A percentile compares a stretch with the other conserved stretches of the same genome.
phyloP scores from a whole-genome alignment of 2,329 filamentous ascomycete species.

The Boeremia exigua region DNA sequence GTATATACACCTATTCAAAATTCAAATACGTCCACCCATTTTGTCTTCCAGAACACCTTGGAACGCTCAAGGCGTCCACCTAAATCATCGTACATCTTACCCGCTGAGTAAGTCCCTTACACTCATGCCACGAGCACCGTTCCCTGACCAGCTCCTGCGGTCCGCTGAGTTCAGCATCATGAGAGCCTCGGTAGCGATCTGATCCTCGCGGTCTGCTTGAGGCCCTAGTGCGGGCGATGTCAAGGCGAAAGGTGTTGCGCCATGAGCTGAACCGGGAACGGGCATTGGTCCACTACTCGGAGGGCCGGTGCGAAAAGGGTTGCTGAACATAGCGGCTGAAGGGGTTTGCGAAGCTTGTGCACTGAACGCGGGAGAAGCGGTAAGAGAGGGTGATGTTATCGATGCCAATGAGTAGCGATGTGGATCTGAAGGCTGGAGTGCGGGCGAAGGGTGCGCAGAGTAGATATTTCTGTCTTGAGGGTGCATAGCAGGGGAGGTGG shows the following conservation, averaged over 20 bases:
- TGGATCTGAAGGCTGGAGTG: conserved; percentile 51
- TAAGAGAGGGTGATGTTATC: conserved; percentile 46
- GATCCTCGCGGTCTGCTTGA: conserved; percentile 54
- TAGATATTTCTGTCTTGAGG: conserved; percentile 52
- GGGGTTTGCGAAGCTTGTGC: conserved; percentile 41
- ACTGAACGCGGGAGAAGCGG: conserved; percentile 50
- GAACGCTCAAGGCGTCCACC: neutral
- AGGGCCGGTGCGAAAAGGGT: conserved; percentile 36
- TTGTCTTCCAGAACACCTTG: conserved; percentile 6
- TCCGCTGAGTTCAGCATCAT: conserved; percentile 85
- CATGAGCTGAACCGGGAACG: conserved; percentile 33
- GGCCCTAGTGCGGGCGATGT: conserved; percentile 47
- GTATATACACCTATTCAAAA: neutral
- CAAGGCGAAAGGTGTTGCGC: conserved; percentile 36
- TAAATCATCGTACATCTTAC: conserved; percentile 8
- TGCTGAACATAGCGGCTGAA: conserved; percentile 29
- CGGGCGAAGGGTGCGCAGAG: conserved; percentile 52
- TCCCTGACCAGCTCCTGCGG: conserved; percentile 60
- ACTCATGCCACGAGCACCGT: conserved; percentile 51
- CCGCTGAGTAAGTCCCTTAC: conserved; percentile 54
- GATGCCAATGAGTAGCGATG: conserved; percentile 55
- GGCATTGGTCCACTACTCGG: conserved; percentile 30
- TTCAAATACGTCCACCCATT: neutral
- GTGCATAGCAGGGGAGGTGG: conserved; percentile 49
- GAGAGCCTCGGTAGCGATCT: conserved; percentile 84